Evolutionary conservation across 805 yeast species (phyloP).

Genomic region (Barnettozyma botsteinii): DNA sequence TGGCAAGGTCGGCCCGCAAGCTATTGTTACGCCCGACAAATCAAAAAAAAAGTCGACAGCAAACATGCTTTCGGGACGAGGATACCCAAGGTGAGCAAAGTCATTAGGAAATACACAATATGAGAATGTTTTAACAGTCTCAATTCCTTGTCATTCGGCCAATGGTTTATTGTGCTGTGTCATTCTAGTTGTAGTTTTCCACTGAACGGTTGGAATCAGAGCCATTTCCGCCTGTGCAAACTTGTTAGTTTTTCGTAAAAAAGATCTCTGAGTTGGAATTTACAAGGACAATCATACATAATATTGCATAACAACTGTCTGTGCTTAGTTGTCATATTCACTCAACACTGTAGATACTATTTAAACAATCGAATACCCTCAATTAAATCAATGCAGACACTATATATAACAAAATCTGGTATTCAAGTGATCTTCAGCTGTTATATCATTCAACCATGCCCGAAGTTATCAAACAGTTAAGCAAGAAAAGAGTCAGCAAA

Average conservation of each 20-base stretch:
- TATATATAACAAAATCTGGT: too few species aligned
- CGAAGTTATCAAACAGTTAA: neutral
- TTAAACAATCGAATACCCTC: neutral
- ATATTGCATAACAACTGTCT: neutral
- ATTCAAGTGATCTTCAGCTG: neutral
- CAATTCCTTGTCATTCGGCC: too few species aligned
- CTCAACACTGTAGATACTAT: neutral
- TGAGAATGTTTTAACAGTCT: too few species aligned
- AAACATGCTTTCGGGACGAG: too few species aligned
- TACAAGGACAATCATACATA: neutral
- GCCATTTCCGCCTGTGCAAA: neutral
- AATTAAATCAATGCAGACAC: neutral
- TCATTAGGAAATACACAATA: too few species aligned
- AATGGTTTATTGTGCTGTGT: too few species aligned
- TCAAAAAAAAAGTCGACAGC: neutral
- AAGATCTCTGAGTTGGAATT: too few species aligned
- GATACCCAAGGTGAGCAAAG: too few species aligned
- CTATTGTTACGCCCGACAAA: neutral
- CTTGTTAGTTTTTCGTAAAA: neutral
- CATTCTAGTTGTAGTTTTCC: too few species aligned
- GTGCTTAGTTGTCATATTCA: constrained; percentile 1
- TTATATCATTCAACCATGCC: constrained; percentile 4
- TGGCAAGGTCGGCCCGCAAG: constrained; percentile 2
- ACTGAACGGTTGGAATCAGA: neutral
- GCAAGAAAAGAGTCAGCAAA: constrained; percentile 31